phyloP scores from a whole-genome alignment of 2,329 filamentous ascomycete genomes.

The Chrysoporthe austroafricana region DNA sequence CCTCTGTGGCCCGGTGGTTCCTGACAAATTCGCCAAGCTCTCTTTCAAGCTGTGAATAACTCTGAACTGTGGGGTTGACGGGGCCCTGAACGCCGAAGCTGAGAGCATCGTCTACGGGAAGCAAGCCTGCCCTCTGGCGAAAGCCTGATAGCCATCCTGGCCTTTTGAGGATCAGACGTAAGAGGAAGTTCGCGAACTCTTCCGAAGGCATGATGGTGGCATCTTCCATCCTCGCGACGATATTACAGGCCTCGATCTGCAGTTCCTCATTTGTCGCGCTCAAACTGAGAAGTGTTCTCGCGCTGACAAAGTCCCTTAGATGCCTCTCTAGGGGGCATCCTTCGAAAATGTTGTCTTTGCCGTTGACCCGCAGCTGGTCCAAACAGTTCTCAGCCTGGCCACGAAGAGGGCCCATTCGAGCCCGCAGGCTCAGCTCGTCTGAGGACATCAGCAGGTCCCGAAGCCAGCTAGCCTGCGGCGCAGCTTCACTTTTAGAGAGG shows the following conservation, averaged over 20 bases:
- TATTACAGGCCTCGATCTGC: slow-evolving; percentile 61
- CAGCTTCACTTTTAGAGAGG: slow-evolving; percentile 45
- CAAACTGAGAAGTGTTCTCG: slow-evolving; percentile 57
- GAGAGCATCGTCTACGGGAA: slow-evolving; percentile 52
- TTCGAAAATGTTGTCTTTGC: slow-evolving; percentile 61
- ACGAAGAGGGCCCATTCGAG: slow-evolving; percentile 53
- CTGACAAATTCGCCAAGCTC: slow-evolving; percentile 59
- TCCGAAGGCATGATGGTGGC: slow-evolving; percentile 54
- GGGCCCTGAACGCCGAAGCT: slow-evolving; percentile 57
- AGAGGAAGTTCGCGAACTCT: slow-evolving; percentile 57
- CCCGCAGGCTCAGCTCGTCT: slow-evolving; percentile 46
- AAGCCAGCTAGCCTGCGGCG: slow-evolving; percentile 55
- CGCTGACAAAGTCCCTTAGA: slow-evolving; percentile 57
- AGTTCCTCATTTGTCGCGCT: slow-evolving; percentile 64
- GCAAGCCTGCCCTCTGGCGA: slow-evolving; percentile 59
- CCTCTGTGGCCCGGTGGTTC: slow-evolving; percentile 45
- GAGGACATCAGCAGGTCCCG: slow-evolving; percentile 61
- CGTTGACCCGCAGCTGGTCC: slow-evolving; percentile 57
- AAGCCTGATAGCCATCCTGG: slow-evolving; percentile 61
- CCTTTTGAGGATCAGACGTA: slow-evolving; percentile 55
- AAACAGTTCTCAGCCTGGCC: slow-evolving; percentile 51
- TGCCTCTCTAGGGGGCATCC: slow-evolving; percentile 59
- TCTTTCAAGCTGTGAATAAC: slow-evolving; percentile 57
- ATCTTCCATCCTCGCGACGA: slow-evolving; percentile 61
- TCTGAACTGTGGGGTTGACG: slow-evolving; percentile 64